Evolutionary conservation across 495 filamentous ascomycete genomes (phyloP), one percentile per base, ranked within the genome.

Genomic region (Hyaloscypha variabilis): DNA sequence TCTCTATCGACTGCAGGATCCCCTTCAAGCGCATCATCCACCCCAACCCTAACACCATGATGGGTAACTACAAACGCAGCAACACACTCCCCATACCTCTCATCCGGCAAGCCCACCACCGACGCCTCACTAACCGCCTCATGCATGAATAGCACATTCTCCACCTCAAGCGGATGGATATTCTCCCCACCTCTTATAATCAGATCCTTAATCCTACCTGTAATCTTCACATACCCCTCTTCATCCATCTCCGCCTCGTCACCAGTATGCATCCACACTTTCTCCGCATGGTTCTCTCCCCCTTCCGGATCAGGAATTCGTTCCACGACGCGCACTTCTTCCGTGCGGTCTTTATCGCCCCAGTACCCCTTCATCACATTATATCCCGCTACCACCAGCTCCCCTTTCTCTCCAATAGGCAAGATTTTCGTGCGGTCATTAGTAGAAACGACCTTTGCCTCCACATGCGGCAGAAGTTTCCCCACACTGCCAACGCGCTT

Each of bases 161-260:
- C 95, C 28, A 97, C 83, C 75, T 99, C 95, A 2, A 97, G 81
- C 2, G 95, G 95, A 73, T 97, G 92, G 69, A 99, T 97, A 71
- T 99, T 99, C 75, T 97, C 95, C 2, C 95, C 94, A 21, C 91
- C 95, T 28, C 90, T 84, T 70, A 99, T 97, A 62, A 99, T 93
- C 63, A 97, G 74, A 72, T 99, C 95, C 77, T 97, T 97, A 69
- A 96, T 91, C 17, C 92, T 71, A 17, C 81, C 81, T 30, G 82
- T 85, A 59, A 85, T 86, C 67, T 81, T 82, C 6, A 92, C 82
- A 71, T 88, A 92, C 24, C 90, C 90, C 6, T 88, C 76, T 19
- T 65, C 76, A 64, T 95, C 92, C 85, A 99, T 94, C 50, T 82
- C 78, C n/a, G 92, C 95, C 77, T 99, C 95, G 71, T 99, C 95